A percentile compares a stretch with the other conserved stretches of the same genome.
phyloP scores from a whole-genome alignment of 352 stramenopile genomes.

The Pseudoperonospora humuli region DNA sequence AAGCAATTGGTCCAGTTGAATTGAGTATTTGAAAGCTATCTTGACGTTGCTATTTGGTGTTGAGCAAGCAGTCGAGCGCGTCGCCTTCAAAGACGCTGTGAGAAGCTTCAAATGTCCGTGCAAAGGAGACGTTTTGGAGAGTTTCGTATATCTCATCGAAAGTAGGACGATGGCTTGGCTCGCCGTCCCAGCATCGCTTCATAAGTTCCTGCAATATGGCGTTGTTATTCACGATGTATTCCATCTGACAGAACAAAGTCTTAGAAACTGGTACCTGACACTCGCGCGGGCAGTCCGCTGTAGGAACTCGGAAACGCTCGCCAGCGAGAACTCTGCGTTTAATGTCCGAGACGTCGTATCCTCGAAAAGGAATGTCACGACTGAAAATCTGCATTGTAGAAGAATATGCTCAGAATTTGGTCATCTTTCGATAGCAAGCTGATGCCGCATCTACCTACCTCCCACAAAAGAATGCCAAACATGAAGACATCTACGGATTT shows the following conservation, averaged over 20 bases:
- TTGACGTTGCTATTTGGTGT: constrained; percentile 19
- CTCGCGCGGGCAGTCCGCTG: constrained; percentile 49
- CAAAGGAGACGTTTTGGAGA: constrained; percentile 28
- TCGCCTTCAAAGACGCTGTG: constrained; percentile 42
- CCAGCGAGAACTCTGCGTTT: too few relatives aligned
- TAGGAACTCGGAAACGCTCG: constrained; percentile 29
- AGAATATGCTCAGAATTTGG: too few relatives aligned
- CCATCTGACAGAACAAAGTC: too few relatives aligned
- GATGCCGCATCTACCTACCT: too few relatives aligned
- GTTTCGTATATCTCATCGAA: constrained; percentile 55
- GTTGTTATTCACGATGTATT: too few relatives aligned
- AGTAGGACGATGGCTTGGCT: constrained; percentile 45
- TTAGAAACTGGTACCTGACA: constrained; percentile 30
- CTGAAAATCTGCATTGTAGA: too few relatives aligned
- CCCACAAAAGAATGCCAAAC: too few relatives aligned
- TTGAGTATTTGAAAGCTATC: not conserved
- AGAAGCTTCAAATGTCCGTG: constrained; percentile 24
- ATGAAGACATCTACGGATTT: too few relatives aligned
- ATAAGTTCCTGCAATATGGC: constrained; percentile 67
- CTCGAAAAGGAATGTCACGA: too few relatives aligned
- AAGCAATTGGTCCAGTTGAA: not conserved
- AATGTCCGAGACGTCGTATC: too few relatives aligned
- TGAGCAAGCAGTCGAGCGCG: constrained; percentile 49
- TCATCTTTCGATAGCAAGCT: too few relatives aligned
- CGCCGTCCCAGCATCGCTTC: constrained; percentile 55